Percentiles rank a stretch among this genome's conserved stretches.
Conservation (phyloP, 306 rosid species). For the Fragaria iinumae region DNA sequence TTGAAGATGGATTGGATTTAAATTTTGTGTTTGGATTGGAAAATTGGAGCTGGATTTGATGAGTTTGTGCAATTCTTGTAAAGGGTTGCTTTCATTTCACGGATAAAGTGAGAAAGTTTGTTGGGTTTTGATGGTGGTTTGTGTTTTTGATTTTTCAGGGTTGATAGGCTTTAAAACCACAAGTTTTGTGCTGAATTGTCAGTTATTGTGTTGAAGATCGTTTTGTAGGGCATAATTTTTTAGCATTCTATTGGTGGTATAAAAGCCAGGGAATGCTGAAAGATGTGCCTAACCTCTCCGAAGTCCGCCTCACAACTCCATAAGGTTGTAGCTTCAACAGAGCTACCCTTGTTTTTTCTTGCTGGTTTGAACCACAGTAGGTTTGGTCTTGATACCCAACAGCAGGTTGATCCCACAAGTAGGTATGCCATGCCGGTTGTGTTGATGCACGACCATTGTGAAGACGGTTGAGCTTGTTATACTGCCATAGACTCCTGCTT, state of each 20-base stretch:
- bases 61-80: neutral
- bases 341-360: constrained; percentile 30
- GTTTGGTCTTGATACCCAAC: constrained; percentile 30
- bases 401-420: constrained; percentile 40
- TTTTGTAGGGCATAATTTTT: constrained; percentile 4
- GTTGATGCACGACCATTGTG: constrained; percentile 43
- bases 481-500: constrained; percentile 9
- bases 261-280: constrained; percentile 60
- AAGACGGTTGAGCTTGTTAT: constrained; percentile 59
- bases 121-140: neutral
- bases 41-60: neutral
- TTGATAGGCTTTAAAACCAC: constrained; percentile 10
- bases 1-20: neutral
- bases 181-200: constrained; percentile 18
- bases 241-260: constrained; percentile 22
- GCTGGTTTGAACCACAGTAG: constrained; percentile 23
- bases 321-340: constrained; percentile 35
- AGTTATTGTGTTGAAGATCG: constrained; percentile 27
- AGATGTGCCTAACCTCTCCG: constrained; percentile 45
- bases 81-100: neutral
- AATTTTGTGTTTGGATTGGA: neutral
- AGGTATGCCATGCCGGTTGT: constrained; percentile 37
- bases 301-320: constrained; percentile 31
- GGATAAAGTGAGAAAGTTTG: neutral
- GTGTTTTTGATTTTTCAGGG: constrained; percentile 22